phyloP scores from a whole-genome alignment of 192 early-diverging fungal genomes.

The Diversispora epigaea region DNA sequence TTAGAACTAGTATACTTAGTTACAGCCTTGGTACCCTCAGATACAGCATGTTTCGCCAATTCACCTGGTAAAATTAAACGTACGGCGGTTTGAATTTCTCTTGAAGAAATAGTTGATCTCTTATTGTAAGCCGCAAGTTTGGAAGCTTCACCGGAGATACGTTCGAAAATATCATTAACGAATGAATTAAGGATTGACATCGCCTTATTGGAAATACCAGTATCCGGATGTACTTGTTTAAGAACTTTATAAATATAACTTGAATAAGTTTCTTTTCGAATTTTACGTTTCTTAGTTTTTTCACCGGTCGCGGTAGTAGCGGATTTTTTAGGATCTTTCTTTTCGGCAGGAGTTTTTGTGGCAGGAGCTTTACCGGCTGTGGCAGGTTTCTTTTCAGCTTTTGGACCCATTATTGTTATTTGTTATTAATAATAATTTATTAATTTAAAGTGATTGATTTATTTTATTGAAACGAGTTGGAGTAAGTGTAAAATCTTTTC shows the following conservation, averaged over 20 bases:
- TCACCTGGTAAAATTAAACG: conserved; percentile 75
- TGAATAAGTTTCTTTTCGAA: conserved; percentile 86
- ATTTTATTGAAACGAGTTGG: neutral
- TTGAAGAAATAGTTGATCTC: conserved; percentile 91
- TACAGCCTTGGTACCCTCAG: conserved; percentile 97
- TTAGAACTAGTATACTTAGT: conserved; percentile 92
- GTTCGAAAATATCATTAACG: conserved; percentile 97
- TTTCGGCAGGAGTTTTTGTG: conserved; percentile 48
- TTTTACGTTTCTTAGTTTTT: conserved; percentile 63
- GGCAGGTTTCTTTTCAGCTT: conserved; percentile 48
- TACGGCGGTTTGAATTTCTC: conserved; percentile 89
- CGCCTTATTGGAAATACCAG: conserved; percentile 96
- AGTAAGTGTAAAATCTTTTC: neutral
- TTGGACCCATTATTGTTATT: conserved; percentile 40
- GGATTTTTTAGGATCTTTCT: conserved; percentile 60
- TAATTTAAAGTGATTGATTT: neutral
- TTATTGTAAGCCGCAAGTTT: conserved; percentile 93
- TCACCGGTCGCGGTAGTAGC: conserved; percentile 49
- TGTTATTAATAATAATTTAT: neutral
- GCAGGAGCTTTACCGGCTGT: conserved; percentile 62
- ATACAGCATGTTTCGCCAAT: conserved; percentile 95
- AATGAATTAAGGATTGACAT: conserved; percentile 95
- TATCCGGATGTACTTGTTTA: conserved; percentile 97
- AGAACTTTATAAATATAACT: conserved; percentile 97
- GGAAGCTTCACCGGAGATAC: conserved; percentile 81